Evolutionary conservation across 345 rosid genomes (phyloP).

Genomic region (Cardamine resedifolia): DNA sequence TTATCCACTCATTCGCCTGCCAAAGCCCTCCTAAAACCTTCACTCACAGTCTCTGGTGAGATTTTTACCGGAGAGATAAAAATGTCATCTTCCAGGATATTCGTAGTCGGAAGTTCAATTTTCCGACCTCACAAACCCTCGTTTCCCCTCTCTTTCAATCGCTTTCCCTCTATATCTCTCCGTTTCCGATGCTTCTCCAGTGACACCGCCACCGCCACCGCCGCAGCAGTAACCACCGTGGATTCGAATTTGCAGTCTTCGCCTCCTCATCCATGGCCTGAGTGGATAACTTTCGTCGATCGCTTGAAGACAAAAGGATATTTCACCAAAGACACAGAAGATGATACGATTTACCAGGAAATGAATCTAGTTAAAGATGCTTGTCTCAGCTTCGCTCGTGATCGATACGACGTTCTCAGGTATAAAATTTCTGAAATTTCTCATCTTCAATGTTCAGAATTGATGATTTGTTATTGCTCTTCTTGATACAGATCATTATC

Average conservation of each 20-base stretch:
- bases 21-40: constrained; percentile 32
- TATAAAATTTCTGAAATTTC: constrained; percentile 10
- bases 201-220: constrained; percentile 41
- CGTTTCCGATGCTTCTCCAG: constrained; percentile 35
- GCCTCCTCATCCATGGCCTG: constrained; percentile 79
- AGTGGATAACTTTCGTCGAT: constrained; percentile 80
- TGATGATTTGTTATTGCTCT: neutral
- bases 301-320: constrained; percentile 68
- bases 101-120: constrained; percentile 44
- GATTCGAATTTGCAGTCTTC: neutral
- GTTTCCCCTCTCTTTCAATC: constrained; percentile 28
- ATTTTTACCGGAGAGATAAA: constrained; percentile 13
- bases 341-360: constrained; percentile 46
- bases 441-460: neutral
- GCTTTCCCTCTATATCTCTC: constrained; percentile 28
- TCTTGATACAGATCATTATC: constrained; percentile 62
- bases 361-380: constrained; percentile 64
- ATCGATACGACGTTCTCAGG: constrained; percentile 78
- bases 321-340: constrained; percentile 39
- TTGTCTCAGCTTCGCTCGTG: constrained; percentile 88
- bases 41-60: constrained; percentile 19
- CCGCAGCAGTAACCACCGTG: constrained; percentile 18
- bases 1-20: constrained; percentile 32
- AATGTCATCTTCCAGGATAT: constrained; percentile 54
- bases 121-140: constrained; percentile 40